phyloP scores from a whole-genome alignment of 257 asterid genomes.

The Mitragyna speciosa region DNA sequence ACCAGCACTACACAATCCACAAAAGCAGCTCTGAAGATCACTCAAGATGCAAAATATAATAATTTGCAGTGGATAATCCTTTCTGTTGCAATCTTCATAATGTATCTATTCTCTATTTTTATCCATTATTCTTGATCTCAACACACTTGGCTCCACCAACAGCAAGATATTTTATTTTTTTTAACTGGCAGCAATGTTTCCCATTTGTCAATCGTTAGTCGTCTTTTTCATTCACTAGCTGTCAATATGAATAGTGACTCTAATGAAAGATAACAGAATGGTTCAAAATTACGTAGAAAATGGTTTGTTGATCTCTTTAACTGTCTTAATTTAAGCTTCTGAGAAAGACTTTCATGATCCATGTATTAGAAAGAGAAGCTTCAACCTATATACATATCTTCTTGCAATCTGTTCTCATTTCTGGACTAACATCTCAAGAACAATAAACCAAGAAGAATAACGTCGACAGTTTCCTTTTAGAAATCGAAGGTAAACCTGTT shows the following conservation, averaged over 20 bases:
- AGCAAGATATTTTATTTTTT: not conserved
- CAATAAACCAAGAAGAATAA: too few species aligned
- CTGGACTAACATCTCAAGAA: too few species aligned
- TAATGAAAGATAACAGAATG: not conserved
- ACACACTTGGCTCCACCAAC: not conserved
- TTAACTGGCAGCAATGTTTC: not conserved
- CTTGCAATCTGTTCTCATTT: too few species aligned
- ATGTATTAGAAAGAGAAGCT: too few species aligned
- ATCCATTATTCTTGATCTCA: not conserved
- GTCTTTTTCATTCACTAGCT: not conserved
- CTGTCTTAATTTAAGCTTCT: not conserved
- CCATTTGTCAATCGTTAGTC: not conserved
- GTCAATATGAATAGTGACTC: not conserved
- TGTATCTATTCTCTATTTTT: not conserved
- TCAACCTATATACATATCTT: too few species aligned
- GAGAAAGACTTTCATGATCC: too few species aligned
- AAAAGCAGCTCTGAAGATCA: not conserved
- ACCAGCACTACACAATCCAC: not conserved
- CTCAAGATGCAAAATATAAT: not conserved
- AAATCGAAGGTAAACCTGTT: too few species aligned
- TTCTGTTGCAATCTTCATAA: not conserved
- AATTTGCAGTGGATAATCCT: not conserved
- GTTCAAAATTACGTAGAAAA: not conserved
- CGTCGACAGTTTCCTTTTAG: too few species aligned
- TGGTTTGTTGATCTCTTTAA: not conserved